Evolutionary conservation across 2,329 filamentous ascomycete species (phyloP).

Genomic region (Alternaria incomplexa): DNA sequence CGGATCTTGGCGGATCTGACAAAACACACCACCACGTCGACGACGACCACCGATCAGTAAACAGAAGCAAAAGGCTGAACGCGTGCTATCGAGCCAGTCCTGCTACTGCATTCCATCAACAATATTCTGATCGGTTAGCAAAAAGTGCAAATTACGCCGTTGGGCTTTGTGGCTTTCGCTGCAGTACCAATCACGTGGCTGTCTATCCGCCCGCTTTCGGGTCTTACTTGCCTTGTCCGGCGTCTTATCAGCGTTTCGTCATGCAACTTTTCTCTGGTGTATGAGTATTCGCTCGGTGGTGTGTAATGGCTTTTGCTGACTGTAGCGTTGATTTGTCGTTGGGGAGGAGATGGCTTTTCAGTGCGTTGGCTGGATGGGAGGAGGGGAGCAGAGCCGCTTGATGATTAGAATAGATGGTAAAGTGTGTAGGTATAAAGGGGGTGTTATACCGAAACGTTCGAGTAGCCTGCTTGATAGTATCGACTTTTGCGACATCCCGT

Average conservation of each 20-base stretch:
- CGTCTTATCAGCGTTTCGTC: background rate
- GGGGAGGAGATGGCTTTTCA: background rate
- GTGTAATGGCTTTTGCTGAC: background rate
- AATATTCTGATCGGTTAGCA: background rate
- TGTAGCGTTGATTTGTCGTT: background rate
- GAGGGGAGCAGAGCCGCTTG: background rate
- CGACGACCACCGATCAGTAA: background rate
- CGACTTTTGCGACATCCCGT: background rate
- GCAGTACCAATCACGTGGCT: background rate
- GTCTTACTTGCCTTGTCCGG: background rate
- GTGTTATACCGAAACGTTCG: no score
- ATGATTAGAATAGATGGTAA: background rate
- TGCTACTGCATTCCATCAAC: background rate
- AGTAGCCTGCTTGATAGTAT: no score
- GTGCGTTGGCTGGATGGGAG: background rate
- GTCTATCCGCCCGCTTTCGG: background rate
- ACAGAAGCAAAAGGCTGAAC: background rate
- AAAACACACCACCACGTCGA: background rate
- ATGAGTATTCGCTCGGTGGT: background rate
- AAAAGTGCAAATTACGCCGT: background rate
- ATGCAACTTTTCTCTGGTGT: background rate
- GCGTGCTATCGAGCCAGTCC: background rate
- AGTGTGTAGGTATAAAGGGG: fast-evolving
- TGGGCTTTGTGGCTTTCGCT: background rate
- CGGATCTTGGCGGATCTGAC: background rate